Percentiles rank a stretch among this genome's conserved stretches.
Evolutionary conservation across 345 rosid species (phyloP).

Genomic region (Brassica carinata): DNA sequence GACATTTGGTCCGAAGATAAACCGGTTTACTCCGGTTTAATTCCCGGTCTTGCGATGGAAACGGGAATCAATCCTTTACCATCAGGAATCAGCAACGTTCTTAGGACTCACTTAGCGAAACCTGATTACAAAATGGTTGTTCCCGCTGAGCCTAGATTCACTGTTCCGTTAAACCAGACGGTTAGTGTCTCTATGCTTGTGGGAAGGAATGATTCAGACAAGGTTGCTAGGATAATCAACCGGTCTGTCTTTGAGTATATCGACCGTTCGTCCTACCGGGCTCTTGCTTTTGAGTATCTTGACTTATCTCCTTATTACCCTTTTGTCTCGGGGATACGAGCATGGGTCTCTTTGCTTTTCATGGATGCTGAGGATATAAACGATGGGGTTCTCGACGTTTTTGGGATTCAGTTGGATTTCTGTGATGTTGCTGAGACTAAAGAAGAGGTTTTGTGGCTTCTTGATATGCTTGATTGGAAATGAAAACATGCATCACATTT

Average conservation of each 20-base stretch:
- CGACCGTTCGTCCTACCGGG: slow-evolving; percentile 64
- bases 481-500: slow-evolving; percentile 36
- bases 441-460: slow-evolving; percentile 91
- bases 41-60: slow-evolving; percentile 63
- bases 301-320: slow-evolving; percentile 81
- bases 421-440: slow-evolving; percentile 74
- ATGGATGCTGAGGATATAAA: slow-evolving; percentile 61
- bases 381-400: slow-evolving; percentile 63
- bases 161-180: slow-evolving; percentile 53
- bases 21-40: slow-evolving; percentile 72
- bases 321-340: slow-evolving; percentile 71
- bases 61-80: slow-evolving; percentile 62
- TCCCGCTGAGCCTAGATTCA: slow-evolving; percentile 73
- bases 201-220: slow-evolving; percentile 66
- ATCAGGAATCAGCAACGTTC: slow-evolving; percentile 48
- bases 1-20: slow-evolving; percentile 85
- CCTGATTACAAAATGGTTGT: slow-evolving; percentile 77
- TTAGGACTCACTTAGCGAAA: slow-evolving; percentile 50
- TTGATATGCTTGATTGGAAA: slow-evolving; percentile 96
- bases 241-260: slow-evolving; percentile 71
- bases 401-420: slow-evolving; percentile 88
- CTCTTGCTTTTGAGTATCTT: slow-evolving; percentile 83
- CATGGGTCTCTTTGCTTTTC: slow-evolving; percentile 88
- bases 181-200: slow-evolving; percentile 77
- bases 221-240: slow-evolving; percentile 70